Percentiles rank a stretch among this genome's conserved stretches.
phyloP scores from a whole-genome alignment of 345 rosid species.

The Fremontodendron californicum region DNA sequence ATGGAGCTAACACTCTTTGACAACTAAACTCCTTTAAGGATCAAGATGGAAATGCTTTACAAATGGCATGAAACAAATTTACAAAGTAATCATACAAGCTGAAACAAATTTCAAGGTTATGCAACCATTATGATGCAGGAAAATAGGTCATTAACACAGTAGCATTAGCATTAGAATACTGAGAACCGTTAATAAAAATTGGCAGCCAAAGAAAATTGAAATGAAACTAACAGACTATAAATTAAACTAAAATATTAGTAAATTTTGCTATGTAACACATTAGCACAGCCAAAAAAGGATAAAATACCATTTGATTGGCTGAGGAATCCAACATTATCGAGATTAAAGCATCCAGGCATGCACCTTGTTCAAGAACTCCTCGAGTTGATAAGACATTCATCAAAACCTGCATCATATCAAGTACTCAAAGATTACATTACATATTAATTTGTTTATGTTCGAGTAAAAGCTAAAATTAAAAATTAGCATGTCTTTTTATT shows the following conservation, averaged over 20 bases:
- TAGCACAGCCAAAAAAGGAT: background rate
- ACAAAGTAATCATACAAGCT: background rate
- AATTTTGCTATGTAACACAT: background rate
- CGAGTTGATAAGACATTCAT: constrained; percentile 72
- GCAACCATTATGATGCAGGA: background rate
- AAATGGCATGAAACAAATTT: background rate
- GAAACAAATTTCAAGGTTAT: background rate
- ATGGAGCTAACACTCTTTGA: background rate
- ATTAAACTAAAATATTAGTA: background rate
- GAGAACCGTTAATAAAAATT: background rate
- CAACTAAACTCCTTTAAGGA: background rate
- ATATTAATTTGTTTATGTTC: background rate
- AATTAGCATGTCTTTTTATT: background rate
- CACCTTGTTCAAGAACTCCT: constrained; percentile 81
- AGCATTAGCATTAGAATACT: background rate
- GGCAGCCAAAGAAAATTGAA: background rate
- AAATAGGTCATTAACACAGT: background rate
- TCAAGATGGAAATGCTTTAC: background rate
- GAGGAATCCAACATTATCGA: constrained; percentile 85
- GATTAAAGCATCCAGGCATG: constrained; percentile 86
- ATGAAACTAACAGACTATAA: background rate
- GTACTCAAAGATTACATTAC: background rate
- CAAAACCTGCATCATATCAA: constrained; percentile 34
- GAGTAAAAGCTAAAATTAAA: background rate
- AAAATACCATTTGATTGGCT: constrained; percentile 80